Base-by-base conservation (phyloP, 495 filamentous ascomycete species). In the Talaromyces ruber region DNA sequence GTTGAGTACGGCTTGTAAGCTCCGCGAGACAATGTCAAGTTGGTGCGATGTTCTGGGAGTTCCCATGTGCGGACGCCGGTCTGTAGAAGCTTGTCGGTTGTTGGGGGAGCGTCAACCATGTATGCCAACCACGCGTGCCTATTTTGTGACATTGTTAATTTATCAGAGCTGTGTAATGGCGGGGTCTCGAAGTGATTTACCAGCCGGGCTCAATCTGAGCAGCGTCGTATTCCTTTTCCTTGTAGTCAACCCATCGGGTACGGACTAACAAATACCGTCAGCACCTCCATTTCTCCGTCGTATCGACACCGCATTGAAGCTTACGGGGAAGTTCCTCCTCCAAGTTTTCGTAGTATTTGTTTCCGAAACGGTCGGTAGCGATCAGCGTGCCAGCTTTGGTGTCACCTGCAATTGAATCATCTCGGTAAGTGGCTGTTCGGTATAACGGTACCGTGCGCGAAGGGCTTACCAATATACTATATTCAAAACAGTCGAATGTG, bases 51-150 rank as follows among this genome's bases (percentile, higher is more conserved):
- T 59, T 87, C 84, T 34, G 80, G 78, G 26, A 82, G 71, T 66
- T 96, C 92, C 94, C 93, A 98, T 29, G 74, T 68, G 43, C 91
- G 82, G 39, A 81, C 70, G 60, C 82, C 77, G 26, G 83, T 79
- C 70, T 87, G 82, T 67, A 93, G 65, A 64, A 92, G 66, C 34
- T 88, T 81, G 72, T 99, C 94, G 66, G 85, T 71, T 24, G 79
- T 82, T 4, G 94, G 94, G 25, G 93, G 88, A 71, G 91, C 87
- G 74, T 98, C 92, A 61, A 95, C 87, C 75, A 89, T 76, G 76
- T 99, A 97, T 52, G 90, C 88, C 67, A 98, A 91, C 94, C 94
- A 99, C 24, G 91, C 90, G 74, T 98, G 94, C 93, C 86, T 88
- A 60, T n/a, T 8, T 24, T 14, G 11, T 25, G 30, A 39, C 14